Evolutionary conservation across 2,329 filamentous ascomycete species (phyloP).

Genomic region (Sordariomycetes sp.): DNA sequence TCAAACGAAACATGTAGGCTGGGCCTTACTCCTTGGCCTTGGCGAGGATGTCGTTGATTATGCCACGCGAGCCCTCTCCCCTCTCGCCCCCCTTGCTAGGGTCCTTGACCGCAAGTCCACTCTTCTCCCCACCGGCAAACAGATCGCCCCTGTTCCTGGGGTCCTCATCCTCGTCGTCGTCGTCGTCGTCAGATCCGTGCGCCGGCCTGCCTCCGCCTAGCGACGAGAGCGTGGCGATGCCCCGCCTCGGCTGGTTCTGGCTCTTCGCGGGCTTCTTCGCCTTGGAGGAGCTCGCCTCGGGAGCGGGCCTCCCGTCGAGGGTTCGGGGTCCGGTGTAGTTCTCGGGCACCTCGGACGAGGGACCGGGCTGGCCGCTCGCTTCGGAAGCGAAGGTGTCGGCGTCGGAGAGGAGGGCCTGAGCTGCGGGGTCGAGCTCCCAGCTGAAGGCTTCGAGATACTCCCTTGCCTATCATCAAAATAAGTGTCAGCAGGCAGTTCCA

Average conservation of each 20-base stretch:
- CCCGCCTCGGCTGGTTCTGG: constrained; percentile 26
- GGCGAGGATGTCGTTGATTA: constrained; percentile 53
- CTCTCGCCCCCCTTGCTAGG: constrained; percentile 36
- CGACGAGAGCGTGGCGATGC: constrained; percentile 51
- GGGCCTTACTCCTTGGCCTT: constrained; percentile 50
- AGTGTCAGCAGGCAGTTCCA: background rate
- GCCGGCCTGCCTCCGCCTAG: constrained; percentile 21
- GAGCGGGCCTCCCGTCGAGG: constrained; percentile 50
- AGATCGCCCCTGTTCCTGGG: constrained; percentile 54
- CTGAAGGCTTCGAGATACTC: constrained; percentile 54
- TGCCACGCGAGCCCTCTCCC: constrained; percentile 34
- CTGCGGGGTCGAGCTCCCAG: constrained; percentile 57
- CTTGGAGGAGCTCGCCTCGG: constrained; percentile 21
- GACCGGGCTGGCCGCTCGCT: constrained; percentile 8
- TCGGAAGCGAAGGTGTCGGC: constrained; percentile 37
- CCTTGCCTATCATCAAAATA: constrained; percentile 39
- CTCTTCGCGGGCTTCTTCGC: constrained; percentile 22
- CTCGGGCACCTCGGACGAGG: constrained; percentile 14
- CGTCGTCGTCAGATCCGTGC: constrained; percentile 43
- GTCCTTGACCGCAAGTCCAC: constrained; percentile 58
- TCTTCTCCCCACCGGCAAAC: constrained; percentile 81
- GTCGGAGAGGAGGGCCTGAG: constrained; percentile 50
- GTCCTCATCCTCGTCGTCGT: constrained; percentile 43
- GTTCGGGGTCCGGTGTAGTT: constrained; percentile 52
- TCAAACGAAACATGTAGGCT: background rate